phyloP scores from a whole-genome alignment of 768 basidiomycete genomes.

The Sporobolomyces phaffii region DNA sequence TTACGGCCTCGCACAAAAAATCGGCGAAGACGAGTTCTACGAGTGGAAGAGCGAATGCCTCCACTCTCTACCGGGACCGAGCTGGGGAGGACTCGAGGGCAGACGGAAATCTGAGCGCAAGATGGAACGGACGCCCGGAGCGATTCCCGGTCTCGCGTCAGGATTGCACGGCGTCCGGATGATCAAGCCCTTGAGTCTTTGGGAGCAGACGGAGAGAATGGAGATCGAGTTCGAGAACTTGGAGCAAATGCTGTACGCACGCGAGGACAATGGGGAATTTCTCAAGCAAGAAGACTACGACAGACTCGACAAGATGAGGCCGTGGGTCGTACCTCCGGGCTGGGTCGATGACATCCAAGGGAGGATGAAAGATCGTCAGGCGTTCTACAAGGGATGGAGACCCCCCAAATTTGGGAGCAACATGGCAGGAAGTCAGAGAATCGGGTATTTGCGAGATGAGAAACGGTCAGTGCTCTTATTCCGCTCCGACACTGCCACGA shows the following conservation, averaged over 20 bases:
- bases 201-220: conserved; percentile 29
- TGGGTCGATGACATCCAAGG: conserved; percentile 18
- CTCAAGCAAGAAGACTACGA: conserved; percentile 60
- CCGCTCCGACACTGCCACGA: not conserved
- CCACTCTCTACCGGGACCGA: conserved; percentile 60
- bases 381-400: conserved; percentile 36
- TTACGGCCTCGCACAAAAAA: conserved; percentile 78
- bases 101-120: not conserved
- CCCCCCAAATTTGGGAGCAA: conserved; percentile 45
- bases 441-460: conserved; percentile 58
- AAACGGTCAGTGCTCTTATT: conserved; percentile 44
- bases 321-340: conserved; percentile 43
- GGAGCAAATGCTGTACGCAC: not conserved
- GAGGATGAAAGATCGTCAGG: conserved; percentile 24
- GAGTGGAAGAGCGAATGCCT: conserved; percentile 55
- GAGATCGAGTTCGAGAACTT: conserved; percentile 12
- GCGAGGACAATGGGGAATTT: conserved; percentile 44
- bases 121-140: not conserved
- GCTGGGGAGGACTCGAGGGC: conserved; percentile 17
- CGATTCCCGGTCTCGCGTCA: conserved; percentile 12
- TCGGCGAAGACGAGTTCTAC: conserved; percentile 40
- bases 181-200: conserved; percentile 18
- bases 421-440: conserved; percentile 54
- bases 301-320: conserved; percentile 52
- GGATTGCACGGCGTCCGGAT: conserved; percentile 32